A percentile compares a stretch with the other conserved stretches of the same genome.
Conservation (phyloP, 768 basidiomycete species). For the Leucocoprinus leucothites region DNA sequence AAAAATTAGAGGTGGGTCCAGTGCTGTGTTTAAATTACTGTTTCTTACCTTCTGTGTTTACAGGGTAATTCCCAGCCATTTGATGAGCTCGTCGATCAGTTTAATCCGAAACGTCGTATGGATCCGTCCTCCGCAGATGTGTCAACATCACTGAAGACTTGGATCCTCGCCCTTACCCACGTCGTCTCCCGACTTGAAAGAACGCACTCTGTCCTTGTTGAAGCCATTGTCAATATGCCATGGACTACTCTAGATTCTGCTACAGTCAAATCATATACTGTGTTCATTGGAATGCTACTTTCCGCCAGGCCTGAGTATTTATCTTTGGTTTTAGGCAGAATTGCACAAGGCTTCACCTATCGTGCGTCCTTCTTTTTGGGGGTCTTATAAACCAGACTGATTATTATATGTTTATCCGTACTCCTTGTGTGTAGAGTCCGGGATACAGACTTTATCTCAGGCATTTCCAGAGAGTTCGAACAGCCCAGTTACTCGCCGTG, state of each 20-base stretch:
- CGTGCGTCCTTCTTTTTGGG: slow-evolving; percentile 50
- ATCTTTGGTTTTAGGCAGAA: slow-evolving; percentile 75
- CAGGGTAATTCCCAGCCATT: slow-evolving; percentile 77
- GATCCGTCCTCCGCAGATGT: slow-evolving; percentile 23
- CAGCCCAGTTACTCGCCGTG: slow-evolving; percentile 71
- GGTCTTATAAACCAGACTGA: neutral
- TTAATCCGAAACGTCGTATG: slow-evolving; percentile 45
- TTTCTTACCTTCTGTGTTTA: slow-evolving; percentile 11
- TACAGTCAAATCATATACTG: slow-evolving; percentile 85
- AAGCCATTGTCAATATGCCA: slow-evolving; percentile 82
- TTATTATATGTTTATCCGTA: slow-evolving; percentile 8
- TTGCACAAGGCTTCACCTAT: slow-evolving; percentile 83
- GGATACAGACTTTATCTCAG: slow-evolving; percentile 57
- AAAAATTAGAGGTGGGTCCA: slow-evolving; percentile 58
- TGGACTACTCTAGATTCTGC: slow-evolving; percentile 89
- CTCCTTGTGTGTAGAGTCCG: slow-evolving; percentile 52
- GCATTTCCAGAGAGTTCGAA: slow-evolving; percentile 62
- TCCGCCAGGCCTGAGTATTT: slow-evolving; percentile 92
- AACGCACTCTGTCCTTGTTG: slow-evolving; percentile 73
- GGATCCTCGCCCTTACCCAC: slow-evolving; percentile 86
- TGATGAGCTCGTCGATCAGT: slow-evolving; percentile 87
- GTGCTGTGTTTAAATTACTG: neutral
- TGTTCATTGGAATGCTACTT: slow-evolving; percentile 88
- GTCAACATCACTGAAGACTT: slow-evolving; percentile 53
- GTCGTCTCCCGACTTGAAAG: slow-evolving; percentile 89